Evolutionary conservation across 169 alveolate genomes (phyloP), one percentile per base, ranked within the genome.

Genomic region (Cryptosporidium canis): DNA sequence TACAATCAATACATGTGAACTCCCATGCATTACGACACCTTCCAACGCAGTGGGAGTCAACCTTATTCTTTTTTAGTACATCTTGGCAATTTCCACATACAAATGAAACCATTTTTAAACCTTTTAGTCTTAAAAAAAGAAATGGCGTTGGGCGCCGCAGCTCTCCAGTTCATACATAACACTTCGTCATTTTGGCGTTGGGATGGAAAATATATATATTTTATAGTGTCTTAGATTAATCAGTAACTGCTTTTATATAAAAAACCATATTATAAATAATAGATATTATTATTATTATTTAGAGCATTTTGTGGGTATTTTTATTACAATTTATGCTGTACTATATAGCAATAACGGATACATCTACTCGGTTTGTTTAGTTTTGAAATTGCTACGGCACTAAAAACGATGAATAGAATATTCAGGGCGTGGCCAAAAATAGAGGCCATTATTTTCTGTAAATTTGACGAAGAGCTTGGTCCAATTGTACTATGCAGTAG

Each of bases 1-100:
- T 85, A 72, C 96, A 93, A 55, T 93, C 96, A 24, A 93, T 77
- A 56, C 95, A 93, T 16, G 96, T 93, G 43, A 93, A 93, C n/a
- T 39, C 65, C 95, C 95, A 92, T 4, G 96, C 94, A 51, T 90
- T 53, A 31, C 83, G 45, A 39, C 96, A 93, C 16, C 33, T 29
- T n/a, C 85, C 56, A 44, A 68, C 37, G 48, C 94, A 90, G 63
- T 93, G 96, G 47, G 85, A 84, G 29, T 93, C 92, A n/a, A 93
- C 91, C 47, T 91, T 91, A 47, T 87, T 90, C 66, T 93, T 93
- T 61, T 93, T 92, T 12, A 93, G 41, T 24, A 93, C 95, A 37
- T 92, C 94, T 55, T 83, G 92, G 51, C 96, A 93, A 61, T 53
- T 45, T 35, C 85, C 95, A 29, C 96, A 93, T 3, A 90, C 92